Conservation (phyloP, 257 asterid species). For the Mentha longifolia region DNA sequence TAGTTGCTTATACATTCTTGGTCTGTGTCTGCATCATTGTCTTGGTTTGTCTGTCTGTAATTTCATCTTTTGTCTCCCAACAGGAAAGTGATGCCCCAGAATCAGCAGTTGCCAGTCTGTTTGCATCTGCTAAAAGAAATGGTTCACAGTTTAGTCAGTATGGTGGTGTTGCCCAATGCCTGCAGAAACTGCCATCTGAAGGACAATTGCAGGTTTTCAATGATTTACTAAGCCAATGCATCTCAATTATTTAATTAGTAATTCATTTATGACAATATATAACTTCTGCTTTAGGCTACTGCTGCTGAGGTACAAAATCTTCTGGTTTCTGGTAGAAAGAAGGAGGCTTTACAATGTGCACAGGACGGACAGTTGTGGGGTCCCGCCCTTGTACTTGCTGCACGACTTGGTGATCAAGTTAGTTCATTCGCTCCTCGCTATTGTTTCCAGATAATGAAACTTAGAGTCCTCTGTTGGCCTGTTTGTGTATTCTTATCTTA, state of each 20-base stretch:
- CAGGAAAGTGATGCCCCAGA: constrained; percentile 93
- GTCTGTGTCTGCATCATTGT: constrained; percentile 19
- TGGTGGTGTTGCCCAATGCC: constrained; percentile 64
- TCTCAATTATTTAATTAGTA: constrained; percentile 13
- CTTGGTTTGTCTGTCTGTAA: constrained; percentile 11
- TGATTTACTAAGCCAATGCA: constrained; percentile 13
- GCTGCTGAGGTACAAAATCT: constrained; percentile 90
- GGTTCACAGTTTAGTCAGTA: constrained; percentile 56
- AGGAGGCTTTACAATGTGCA: constrained; percentile 88
- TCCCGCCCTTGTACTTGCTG: constrained; percentile 97
- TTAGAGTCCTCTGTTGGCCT: constrained; percentile 15
- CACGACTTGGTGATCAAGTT: constrained; percentile 94
- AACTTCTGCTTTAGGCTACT: constrained; percentile 57
- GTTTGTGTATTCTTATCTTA: constrained; percentile 13
- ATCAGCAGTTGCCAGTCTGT: constrained; percentile 80
- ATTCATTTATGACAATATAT: constrained; percentile 23
- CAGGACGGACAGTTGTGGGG: constrained; percentile 99
- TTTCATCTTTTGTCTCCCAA: constrained; percentile 25
- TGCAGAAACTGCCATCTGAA: constrained; percentile 88
- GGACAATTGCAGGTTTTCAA: constrained; percentile 77
- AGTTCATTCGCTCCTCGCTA: constrained; percentile 23
- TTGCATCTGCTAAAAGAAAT: constrained; percentile 73
- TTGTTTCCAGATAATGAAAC: constrained; percentile 10
- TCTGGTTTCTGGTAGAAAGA: constrained; percentile 93
- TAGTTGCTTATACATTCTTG: background rate